phyloP scores from a whole-genome alignment of 768 basidiomycete species.

The Pisolithus microcarpus region DNA sequence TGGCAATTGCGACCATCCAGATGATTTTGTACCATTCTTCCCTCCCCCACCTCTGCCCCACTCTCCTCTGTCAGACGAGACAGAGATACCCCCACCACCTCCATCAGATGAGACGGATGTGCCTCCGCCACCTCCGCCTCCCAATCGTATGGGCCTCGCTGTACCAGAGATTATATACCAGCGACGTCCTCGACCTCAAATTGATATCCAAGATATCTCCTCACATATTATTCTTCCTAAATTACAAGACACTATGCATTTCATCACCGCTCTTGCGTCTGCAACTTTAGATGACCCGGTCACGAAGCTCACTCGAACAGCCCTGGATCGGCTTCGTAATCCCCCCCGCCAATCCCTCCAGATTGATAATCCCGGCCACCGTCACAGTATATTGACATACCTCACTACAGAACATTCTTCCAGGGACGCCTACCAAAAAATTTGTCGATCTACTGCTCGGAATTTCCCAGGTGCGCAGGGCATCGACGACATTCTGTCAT shows the following conservation, averaged over 20 bases:
- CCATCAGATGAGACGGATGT: background rate
- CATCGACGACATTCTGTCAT: no score
- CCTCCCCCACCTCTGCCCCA: no score
- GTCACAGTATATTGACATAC: constrained; percentile 3
- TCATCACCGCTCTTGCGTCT: background rate
- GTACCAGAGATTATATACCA: background rate
- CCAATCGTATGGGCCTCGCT: background rate
- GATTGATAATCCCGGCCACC: constrained; percentile 3
- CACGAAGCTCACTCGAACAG: background rate
- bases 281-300: background rate
- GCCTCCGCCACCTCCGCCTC: background rate
- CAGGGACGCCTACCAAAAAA: constrained; percentile 1
- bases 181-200: background rate
- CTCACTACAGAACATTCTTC: constrained; percentile 4
- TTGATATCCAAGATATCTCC: background rate
- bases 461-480: no score
- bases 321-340: background rate
- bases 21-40: no score
- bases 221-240: background rate
- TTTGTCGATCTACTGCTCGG: background rate
- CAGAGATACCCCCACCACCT: no score
- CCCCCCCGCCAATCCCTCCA: background rate
- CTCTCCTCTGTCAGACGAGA: no score
- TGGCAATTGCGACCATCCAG: no score
- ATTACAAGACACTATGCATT: background rate